Percentiles rank a stretch among this genome's conserved stretches.
Evolutionary conservation across 164 flowering plant species (phyloP).

Genomic region (Vitis riparia): DNA sequence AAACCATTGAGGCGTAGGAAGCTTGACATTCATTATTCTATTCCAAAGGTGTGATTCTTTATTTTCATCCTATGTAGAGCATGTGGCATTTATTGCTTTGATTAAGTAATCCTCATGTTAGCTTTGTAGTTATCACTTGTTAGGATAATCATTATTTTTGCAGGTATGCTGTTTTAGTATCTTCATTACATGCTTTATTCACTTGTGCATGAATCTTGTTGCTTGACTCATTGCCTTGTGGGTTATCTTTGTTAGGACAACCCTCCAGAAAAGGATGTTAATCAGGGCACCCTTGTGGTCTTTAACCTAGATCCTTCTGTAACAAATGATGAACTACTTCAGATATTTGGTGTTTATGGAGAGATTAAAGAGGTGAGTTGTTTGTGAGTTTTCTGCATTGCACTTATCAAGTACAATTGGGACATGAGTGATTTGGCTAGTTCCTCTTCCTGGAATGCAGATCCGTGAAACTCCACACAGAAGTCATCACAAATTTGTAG

Average conservation of each 20-base stretch:
- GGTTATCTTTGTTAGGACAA: constrained; percentile 43
- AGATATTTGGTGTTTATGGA: constrained; percentile 71
- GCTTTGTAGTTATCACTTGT: too few relatives aligned
- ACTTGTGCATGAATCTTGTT: neutral
- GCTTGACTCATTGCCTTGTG: constrained; percentile 6
- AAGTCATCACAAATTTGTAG: constrained; percentile 35
- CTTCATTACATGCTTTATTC: neutral
- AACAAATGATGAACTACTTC: constrained; percentile 64
- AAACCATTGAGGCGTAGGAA: constrained; percentile 60
- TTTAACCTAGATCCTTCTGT: constrained; percentile 69
- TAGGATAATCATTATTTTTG: neutral
- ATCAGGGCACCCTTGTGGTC: constrained; percentile 61
- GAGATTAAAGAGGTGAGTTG: constrained; percentile 69
- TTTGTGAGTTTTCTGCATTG: neutral
- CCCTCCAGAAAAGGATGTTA: constrained; percentile 64
- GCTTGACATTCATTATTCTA: constrained; percentile 70
- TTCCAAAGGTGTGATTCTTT: constrained; percentile 53
- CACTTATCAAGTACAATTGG: neutral
- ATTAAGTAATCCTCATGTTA: too few relatives aligned
- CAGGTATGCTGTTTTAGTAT: neutral
- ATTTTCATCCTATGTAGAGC: constrained; percentile 1
- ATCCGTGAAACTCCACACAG: constrained; percentile 57
- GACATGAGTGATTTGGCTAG: neutral
- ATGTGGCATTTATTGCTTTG: neutral
- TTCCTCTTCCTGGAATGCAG: constrained; percentile 30